A percentile compares a stretch with the other conserved stretches of the same genome.
These are phyloP conservation scores for Phalaenopsis equestris DNA, from an alignment of 106 monocot genomes.

Conservation along the genomic window DNA sequence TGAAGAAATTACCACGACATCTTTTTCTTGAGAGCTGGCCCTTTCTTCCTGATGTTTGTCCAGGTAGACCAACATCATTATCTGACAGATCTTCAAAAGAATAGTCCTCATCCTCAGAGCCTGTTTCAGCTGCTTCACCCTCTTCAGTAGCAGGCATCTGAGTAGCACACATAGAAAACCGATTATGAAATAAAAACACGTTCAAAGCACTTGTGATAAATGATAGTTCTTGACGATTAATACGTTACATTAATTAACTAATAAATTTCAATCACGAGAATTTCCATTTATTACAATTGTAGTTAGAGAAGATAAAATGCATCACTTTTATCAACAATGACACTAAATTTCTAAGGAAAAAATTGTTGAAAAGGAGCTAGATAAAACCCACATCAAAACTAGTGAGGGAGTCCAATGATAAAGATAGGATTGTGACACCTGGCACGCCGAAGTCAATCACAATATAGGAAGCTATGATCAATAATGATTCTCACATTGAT, in stretches of 20 bases:
- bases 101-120: constrained; percentile 96
- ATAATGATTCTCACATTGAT: neutral
- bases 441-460: neutral
- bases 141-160: constrained; percentile 86
- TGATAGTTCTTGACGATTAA: neutral
- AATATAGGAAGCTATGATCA: neutral
- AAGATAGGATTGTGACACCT: neutral
- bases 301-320: neutral
- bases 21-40: constrained; percentile 54
- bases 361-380: neutral
- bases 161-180: constrained; percentile 14
- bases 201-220: neutral
- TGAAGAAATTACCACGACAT: constrained; percentile 46
- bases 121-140: constrained; percentile 54
- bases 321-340: neutral
- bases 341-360: neutral
- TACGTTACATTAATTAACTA: neutral
- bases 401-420: neutral
- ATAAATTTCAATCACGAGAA: neutral
- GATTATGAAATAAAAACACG: neutral
- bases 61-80: constrained; percentile 34
- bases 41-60: constrained; percentile 37
- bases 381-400: neutral
- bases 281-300: neutral
- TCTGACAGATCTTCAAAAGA: constrained; percentile 78